A percentile compares a stretch with the other conserved stretches of the same genome.
Evolutionary conservation across 2,329 filamentous ascomycete species (phyloP).

Genomic region (Pyricularia grisea): DNA sequence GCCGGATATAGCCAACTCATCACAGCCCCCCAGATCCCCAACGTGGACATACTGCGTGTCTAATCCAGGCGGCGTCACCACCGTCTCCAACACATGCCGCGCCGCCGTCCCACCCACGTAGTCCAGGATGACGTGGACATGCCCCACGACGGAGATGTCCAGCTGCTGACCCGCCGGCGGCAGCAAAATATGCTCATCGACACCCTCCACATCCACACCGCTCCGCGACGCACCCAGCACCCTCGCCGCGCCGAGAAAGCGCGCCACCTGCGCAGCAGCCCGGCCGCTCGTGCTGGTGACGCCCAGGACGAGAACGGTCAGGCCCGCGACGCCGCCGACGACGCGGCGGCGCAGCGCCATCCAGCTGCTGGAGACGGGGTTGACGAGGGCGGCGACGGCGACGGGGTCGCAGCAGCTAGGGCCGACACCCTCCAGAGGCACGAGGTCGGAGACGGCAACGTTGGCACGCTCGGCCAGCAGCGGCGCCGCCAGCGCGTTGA

Average conservation of each 20-base stretch:
- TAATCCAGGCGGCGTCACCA: constrained; percentile 22
- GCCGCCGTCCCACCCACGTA: constrained; percentile 43
- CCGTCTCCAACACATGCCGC: constrained; percentile 27
- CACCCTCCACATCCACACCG: constrained; percentile 25
- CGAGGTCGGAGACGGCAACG: constrained; percentile 25
- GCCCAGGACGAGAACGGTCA: constrained; percentile 64
- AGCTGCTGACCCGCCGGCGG: constrained; percentile 20
- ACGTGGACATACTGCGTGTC: constrained; percentile 44
- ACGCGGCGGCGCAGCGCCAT: constrained; percentile 43
- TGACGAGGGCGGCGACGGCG: constrained; percentile 41
- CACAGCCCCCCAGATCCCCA: constrained; percentile 24
- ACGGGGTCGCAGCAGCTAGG: constrained; percentile 24
- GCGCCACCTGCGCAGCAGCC: constrained; percentile 37
- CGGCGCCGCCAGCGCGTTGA: constrained; percentile 25
- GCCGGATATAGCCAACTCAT: too few species aligned
- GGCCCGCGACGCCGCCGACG: constrained; percentile 25
- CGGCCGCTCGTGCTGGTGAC: constrained; percentile 75
- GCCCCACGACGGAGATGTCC: constrained; percentile 34
- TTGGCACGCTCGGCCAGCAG: constrained; percentile 37
- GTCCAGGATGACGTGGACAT: constrained; percentile 45
- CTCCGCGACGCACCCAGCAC: constrained; percentile 43
- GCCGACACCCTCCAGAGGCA: constrained; percentile 27
- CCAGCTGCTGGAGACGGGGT: constrained; percentile 47
- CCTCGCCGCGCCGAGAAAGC: constrained; percentile 34
- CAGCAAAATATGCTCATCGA: constrained; percentile 37